phyloP scores from a whole-genome alignment of 1,284 basidiomycete genomes.

The Anthracocystis setariae region DNA sequence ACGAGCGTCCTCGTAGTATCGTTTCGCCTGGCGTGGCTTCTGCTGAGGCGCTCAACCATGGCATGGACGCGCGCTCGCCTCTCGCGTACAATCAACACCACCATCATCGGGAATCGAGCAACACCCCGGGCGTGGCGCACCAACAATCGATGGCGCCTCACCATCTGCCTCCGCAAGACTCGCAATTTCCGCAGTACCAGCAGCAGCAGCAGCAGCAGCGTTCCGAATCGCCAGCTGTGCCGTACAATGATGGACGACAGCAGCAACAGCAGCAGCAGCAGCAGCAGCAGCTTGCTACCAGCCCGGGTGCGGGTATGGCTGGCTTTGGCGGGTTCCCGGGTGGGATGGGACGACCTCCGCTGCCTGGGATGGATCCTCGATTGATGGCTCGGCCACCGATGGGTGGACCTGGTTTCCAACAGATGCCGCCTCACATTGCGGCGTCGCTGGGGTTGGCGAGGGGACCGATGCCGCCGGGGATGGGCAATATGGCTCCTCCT shows the following conservation, averaged over 20 bases:
- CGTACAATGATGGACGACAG: conserved; percentile 25
- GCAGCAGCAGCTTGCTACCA: conserved; percentile 31
- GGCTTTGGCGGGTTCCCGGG: conserved; percentile 38
- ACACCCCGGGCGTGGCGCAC: conserved; percentile 11
- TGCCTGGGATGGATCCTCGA: conserved; percentile 51
- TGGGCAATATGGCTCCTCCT: conserved; percentile 30
- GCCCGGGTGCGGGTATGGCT: conserved; percentile 18
- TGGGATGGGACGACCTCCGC: conserved; percentile 32
- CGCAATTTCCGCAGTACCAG: conserved; percentile 19
- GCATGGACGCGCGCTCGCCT: conserved; percentile 37
- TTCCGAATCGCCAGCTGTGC: conserved; percentile 33
- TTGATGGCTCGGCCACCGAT: conserved; percentile 48
- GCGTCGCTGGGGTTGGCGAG: conserved; percentile 37
- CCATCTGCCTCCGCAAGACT: conserved; percentile 21
- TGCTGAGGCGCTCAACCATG: conserved; percentile 17
- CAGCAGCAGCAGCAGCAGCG: conserved; percentile 36
- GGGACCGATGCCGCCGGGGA: conserved; percentile 47
- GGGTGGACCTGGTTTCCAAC: conserved; percentile 43
- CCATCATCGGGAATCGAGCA: conserved; percentile 44
- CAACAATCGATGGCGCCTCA: conserved; percentile 22
- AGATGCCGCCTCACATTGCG: conserved; percentile 56
- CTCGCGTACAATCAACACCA: conserved; percentile 41
- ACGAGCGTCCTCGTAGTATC: conserved; percentile 27
- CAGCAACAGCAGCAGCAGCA: conserved; percentile 31
- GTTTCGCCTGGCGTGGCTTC: conserved; percentile 28